A percentile compares a stretch with the other conserved stretches of the same genome.
phyloP scores from a whole-genome alignment of 2,329 filamentous ascomycete genomes.

The Arachnomyces sp. region DNA sequence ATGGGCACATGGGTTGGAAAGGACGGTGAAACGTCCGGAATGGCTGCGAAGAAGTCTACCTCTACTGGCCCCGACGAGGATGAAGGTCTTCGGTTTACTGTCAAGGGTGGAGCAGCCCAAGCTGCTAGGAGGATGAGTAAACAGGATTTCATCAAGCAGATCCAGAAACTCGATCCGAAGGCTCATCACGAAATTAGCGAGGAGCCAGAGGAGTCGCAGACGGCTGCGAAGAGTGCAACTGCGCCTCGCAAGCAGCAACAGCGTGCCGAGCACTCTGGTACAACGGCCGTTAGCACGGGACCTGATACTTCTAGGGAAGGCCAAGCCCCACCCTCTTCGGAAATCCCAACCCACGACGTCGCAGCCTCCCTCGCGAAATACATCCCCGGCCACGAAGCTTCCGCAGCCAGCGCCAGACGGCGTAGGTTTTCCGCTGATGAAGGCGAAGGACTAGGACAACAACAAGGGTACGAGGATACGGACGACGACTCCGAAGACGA shows the following conservation, averaged over 20 bases:
- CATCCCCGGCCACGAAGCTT: conserved; percentile 18
- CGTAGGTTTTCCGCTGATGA: conserved; percentile 24
- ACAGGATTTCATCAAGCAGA: conserved; percentile 55
- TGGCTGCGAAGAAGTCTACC: conserved; percentile 20
- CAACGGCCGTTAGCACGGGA: conserved; percentile 1
- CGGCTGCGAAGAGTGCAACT: conserved; percentile 25
- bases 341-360: conserved; percentile 28
- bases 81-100: conserved; percentile 54
- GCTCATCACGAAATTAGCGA: conserved; percentile 41
- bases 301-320: conserved; percentile 16
- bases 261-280: conserved; percentile 3
- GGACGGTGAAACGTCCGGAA: conserved; percentile 22
- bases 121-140: conserved; percentile 56
- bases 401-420: conserved; percentile 32
- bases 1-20: conserved; percentile 54
- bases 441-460: conserved; percentile 3
- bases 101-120: conserved; percentile 36
- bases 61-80: conserved; percentile 34
- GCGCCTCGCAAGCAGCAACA: conserved; percentile 9
- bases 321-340: conserved; percentile 15
- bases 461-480: conserved; percentile 10
- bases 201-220: conserved; percentile 31
- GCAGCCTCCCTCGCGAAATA: conserved; percentile 30
- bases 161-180: conserved; percentile 53
- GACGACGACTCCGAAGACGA: conserved; percentile 34